Conservation (phyloP, 306 rosid species). For the Dryas alaskensis region DNA sequence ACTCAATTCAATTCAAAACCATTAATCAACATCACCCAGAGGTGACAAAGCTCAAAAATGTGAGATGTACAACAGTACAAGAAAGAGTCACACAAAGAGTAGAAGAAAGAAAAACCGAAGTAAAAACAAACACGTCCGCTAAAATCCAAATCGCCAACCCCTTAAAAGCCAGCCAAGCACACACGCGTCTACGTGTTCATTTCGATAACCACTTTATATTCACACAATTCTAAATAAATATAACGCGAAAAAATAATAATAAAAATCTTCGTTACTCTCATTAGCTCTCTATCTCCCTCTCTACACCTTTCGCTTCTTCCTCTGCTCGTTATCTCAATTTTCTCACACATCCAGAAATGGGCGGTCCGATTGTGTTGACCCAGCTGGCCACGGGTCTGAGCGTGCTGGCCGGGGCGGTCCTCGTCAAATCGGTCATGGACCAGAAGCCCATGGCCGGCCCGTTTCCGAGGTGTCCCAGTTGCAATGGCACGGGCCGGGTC, state of each 20-base stretch:
- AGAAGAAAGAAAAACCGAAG: not conserved
- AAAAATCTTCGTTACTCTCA: not conserved
- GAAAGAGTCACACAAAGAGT: not conserved
- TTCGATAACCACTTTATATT: conserved; percentile 48
- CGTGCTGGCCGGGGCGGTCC: conserved; percentile 78
- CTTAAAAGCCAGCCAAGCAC: conserved; percentile 39
- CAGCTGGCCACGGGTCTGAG: conserved; percentile 86
- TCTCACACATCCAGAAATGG: conserved; percentile 1
- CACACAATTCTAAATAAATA: not conserved
- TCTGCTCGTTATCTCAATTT: not conserved
- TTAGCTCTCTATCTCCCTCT: not conserved
- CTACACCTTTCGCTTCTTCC: not conserved
- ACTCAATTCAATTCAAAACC: too few relatives aligned
- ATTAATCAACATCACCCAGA: too few relatives aligned
- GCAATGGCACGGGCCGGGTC: conserved; percentile 88
- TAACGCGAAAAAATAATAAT: not conserved
- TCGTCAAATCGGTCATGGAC: conserved; percentile 77
- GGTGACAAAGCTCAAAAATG: too few relatives aligned
- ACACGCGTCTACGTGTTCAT: conserved; percentile 61
- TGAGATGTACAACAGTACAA: not conserved
- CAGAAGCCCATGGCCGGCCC: conserved; percentile 85
- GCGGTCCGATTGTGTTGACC: conserved; percentile 64
- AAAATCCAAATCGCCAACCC: conserved; percentile 29
- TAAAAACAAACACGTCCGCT: conserved; percentile 25
- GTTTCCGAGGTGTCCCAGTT: conserved; percentile 65